Evolutionary conservation across 768 basidiomycete genomes (phyloP).

Genomic region (Psilocybe tampanensis): DNA sequence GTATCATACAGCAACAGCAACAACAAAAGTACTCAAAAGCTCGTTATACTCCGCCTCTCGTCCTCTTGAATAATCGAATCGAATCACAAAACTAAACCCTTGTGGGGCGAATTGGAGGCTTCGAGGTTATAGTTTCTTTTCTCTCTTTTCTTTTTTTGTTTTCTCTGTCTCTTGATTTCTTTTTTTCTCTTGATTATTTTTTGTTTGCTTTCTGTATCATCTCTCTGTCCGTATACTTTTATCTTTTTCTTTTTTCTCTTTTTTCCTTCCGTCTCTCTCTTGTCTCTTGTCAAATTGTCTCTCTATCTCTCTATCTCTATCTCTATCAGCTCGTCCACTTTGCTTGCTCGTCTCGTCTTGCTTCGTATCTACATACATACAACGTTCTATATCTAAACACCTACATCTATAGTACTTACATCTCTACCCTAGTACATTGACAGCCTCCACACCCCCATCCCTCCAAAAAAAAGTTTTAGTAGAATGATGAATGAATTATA

Average conservation of each 20-base stretch:
- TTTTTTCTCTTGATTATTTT: neutral
- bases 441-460: no score
- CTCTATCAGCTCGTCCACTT: neutral
- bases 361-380: neutral
- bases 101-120: no score
- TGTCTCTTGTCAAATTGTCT: neutral
- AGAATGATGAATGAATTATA: no score
- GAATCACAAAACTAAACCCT: no score
- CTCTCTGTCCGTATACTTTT: neutral
- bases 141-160: neutral
- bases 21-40: no score
- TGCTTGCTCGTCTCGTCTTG: neutral
- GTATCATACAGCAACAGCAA: no score
- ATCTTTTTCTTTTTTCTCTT: neutral
- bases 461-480: no score
- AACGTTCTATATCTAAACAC: neutral
- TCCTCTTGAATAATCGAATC: no score
- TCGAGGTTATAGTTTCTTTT: neutral
- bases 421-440: no score
- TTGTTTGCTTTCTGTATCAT: conserved; percentile 3
- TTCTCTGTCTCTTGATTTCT: neutral
- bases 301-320: neutral
- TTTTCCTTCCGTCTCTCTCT: neutral
- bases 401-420: no score
- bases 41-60: no score